Evolutionary conservation across 2,329 filamentous ascomycete genomes (phyloP), one percentile per base, ranked within the genome.

Genomic region (Fusarium buharicum): DNA sequence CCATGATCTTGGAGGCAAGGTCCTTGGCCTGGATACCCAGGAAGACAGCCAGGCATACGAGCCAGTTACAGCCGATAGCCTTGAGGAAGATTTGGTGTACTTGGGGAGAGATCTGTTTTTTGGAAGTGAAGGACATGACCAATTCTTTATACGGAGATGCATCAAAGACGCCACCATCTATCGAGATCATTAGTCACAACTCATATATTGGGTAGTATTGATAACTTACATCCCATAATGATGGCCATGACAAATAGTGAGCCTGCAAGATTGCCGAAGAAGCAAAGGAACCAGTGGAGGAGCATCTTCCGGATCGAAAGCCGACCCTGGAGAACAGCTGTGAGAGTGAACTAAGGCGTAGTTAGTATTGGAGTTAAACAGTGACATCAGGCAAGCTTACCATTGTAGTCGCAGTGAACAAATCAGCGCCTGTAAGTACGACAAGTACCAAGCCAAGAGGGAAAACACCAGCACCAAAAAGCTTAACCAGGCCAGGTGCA

Each of bases 41-140:
- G 55, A 77, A 86, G 39, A 81, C 79, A 1, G 81, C 82, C 22
- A 86, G 72, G 54, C 82, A 84, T 3, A 86, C 83, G 0, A 87
- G 78, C 83, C 83, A 86, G 71, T 86, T 86, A 64, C 79, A 82
- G 5, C 83, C 81, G 39, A 86, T 84, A 1, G 73, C 84, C 37
- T 81, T 77, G 1, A 86, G 71, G 66, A 86, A 84, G 46, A 86
- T 82, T 52, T 81, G 77, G 45, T 83, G 79, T 74, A 82, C 83
- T 3, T 75, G 63, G 0, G 83, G 82, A 0, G 71, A 75, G 10
- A 84, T 70, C 58, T 79, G 80, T 61, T 86, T 86, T 16, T 76
- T 75, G 10, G 75, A 80, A 0, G 80, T 79, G 46, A 81, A 82
- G 1, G 73, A 70, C 18, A 82, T 74, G 3, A 78, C 79, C 46